Conservation (phyloP, 75 land plant genomes). For the Picea sitchensis region DNA sequence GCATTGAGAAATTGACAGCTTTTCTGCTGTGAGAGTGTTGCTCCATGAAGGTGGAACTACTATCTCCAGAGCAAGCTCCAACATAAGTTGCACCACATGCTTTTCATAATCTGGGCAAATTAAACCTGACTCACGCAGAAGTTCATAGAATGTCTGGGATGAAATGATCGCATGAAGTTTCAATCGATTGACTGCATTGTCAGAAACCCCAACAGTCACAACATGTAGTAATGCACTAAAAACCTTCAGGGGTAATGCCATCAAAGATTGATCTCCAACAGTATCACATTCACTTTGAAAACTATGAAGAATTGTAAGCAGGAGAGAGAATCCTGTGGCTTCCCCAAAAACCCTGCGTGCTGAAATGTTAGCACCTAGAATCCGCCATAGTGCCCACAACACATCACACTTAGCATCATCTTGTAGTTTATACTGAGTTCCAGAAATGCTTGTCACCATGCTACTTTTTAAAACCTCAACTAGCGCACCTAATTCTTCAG, state of each 20-base stretch:
- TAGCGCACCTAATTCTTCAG: slow-evolving; percentile 83
- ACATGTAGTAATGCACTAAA: slow-evolving; percentile 78
- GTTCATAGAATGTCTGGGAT: slow-evolving; percentile 73
- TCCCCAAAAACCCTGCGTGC: slow-evolving; percentile 90
- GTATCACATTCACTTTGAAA: slow-evolving; percentile 47
- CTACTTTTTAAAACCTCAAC: slow-evolving; percentile 86
- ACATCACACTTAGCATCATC: slow-evolving; percentile 86
- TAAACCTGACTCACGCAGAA: slow-evolving; percentile 77
- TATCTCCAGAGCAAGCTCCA: slow-evolving; percentile 87
- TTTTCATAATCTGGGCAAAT: slow-evolving; percentile 78
- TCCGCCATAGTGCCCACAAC: slow-evolving; percentile 83
- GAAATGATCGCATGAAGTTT: slow-evolving; percentile 65
- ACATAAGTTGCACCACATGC: slow-evolving; percentile 68
- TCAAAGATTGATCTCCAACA: slow-evolving; percentile 24
- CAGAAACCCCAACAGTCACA: slow-evolving; percentile 67
- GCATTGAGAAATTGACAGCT: background rate
- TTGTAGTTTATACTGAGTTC: slow-evolving; percentile 76
- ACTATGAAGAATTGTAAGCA: slow-evolving; percentile 75
- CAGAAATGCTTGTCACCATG: slow-evolving; percentile 65
- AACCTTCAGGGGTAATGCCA: slow-evolving; percentile 48
- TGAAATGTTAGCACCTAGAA: slow-evolving; percentile 62
- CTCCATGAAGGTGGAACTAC: slow-evolving; percentile 63
- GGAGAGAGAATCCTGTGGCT: slow-evolving; percentile 87
- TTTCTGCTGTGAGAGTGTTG: slow-evolving; percentile 18
- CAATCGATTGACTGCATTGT: slow-evolving; percentile 66